A percentile compares a stretch with the other conserved stretches of the same genome.
Evolutionary conservation across 2,329 filamentous ascomycete genomes (phyloP).

Genomic region (Fusarium acutatum): DNA sequence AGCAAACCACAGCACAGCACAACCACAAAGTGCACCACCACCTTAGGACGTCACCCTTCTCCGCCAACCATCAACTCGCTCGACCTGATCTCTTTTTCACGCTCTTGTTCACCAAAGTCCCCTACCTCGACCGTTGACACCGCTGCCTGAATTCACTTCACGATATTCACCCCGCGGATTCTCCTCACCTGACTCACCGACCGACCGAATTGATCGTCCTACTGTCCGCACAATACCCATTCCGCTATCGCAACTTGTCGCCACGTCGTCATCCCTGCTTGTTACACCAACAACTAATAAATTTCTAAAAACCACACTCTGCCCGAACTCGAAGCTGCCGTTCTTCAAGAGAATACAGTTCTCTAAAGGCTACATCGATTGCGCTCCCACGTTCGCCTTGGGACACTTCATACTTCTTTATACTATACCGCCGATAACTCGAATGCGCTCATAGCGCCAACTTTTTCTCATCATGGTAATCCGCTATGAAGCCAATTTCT

Average conservation of each 20-base stretch:
- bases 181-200: slow-evolving; percentile 7
- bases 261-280: slow-evolving; percentile 23
- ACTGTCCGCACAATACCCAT: not conserved
- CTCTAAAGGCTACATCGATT: not conserved
- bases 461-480: slow-evolving; percentile 56
- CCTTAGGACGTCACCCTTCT: slow-evolving; percentile 30
- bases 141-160: not conserved
- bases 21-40: slow-evolving; percentile 7
- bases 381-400: not conserved
- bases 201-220: slow-evolving; percentile 6
- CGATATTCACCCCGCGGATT: slow-evolving; percentile 4
- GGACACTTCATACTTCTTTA: slow-evolving; percentile 5
- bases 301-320: not conserved
- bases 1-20: not conserved
- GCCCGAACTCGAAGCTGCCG: not conserved
- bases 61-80: slow-evolving; percentile 3
- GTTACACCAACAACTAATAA: not conserved
- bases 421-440: slow-evolving; percentile 36
- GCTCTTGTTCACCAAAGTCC: not conserved
- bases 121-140: not conserved
- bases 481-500: slow-evolving; percentile 79
- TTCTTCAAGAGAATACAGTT: not conserved
- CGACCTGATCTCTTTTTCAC: slow-evolving; percentile 15
- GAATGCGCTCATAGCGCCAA: slow-evolving; percentile 50
- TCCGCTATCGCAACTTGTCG: slow-evolving; percentile 24